Evolutionary conservation across 331 rosid genomes (phyloP).

Genomic region (Rosa hybrid): DNA sequence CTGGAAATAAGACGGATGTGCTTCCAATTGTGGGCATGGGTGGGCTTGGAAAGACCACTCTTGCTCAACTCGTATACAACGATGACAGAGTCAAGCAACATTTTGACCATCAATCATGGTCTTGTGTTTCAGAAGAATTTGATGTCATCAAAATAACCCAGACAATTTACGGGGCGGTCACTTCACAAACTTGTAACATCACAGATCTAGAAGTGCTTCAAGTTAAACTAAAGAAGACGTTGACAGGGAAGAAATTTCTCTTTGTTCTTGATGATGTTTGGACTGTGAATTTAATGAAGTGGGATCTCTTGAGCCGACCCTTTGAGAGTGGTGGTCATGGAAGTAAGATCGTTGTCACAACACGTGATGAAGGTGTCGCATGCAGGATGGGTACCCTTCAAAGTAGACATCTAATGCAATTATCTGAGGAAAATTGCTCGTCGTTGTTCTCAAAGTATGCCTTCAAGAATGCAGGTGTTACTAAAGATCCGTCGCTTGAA

Average conservation of each 20-base stretch:
- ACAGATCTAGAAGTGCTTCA: slow-evolving; percentile 15
- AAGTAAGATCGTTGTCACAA: slow-evolving; percentile 38
- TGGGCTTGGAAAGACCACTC: slow-evolving; percentile 41
- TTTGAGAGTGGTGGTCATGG: slow-evolving; percentile 16
- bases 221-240: slow-evolving; percentile 1
- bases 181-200: neutral
- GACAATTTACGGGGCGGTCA: slow-evolving; percentile 5
- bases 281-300: slow-evolving; percentile 9
- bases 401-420: neutral
- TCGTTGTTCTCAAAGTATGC: slow-evolving; percentile 33
- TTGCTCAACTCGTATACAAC: slow-evolving; percentile 30
- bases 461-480: neutral
- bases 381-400: slow-evolving; percentile 5
- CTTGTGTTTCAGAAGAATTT: slow-evolving; percentile 26
- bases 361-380: slow-evolving; percentile 17
- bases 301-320: slow-evolving; percentile 17
- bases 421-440: slow-evolving; percentile 21
- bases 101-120: slow-evolving; percentile 17
- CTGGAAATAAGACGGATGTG: slow-evolving; percentile 2
- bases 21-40: slow-evolving; percentile 46
- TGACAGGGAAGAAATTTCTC: slow-evolving; percentile 17
- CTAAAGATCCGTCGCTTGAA: slow-evolving; percentile 14
- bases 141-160: slow-evolving; percentile 12
- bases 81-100: slow-evolving; percentile 17
- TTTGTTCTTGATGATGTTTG: slow-evolving; percentile 43